These are phyloP conservation scores for Kwoniella shivajii DNA, from an alignment of 1,284 basidiomycete genomes.

Conservation along the genomic window DNA sequence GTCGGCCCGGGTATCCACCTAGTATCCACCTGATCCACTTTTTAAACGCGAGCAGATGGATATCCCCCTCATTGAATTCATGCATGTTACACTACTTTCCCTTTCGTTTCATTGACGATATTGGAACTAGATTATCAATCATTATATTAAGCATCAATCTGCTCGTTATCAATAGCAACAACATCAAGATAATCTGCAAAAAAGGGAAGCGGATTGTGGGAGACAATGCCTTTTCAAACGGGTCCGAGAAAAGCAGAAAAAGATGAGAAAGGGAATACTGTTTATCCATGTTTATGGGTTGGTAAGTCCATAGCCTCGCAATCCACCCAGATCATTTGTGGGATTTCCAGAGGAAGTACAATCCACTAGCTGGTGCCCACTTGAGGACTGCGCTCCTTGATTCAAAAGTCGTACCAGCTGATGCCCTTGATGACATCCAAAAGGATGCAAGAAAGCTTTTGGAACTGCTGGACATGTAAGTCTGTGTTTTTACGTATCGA, in stretches of 20 bases:
- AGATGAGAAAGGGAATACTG: slow-evolving; percentile 17
- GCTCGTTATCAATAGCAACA: not conserved
- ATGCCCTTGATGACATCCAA: not conserved
- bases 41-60: too few relatives aligned
- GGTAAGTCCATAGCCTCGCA: slow-evolving; percentile 14
- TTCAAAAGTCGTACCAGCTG: not conserved
- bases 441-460: slow-evolving; percentile 41
- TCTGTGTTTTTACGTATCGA: not conserved
- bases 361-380: too few relatives aligned
- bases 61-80: too few relatives aligned
- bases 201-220: not conserved
- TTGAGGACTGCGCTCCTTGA: too few relatives aligned
- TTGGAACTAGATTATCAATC: not conserved
- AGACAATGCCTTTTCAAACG: slow-evolving; percentile 21
- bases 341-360: too few relatives aligned
- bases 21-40: not conserved
- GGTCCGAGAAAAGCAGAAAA: slow-evolving; percentile 24
- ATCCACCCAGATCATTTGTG: not conserved
- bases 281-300: slow-evolving; percentile 22
- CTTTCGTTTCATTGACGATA: too few relatives aligned
- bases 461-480: slow-evolving; percentile 38
- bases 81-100: too few relatives aligned
- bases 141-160: not conserved
- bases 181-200: not conserved
- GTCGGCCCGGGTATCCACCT: not conserved